Percentiles rank a stretch among this genome's conserved stretches.
These are phyloP conservation scores for Gracilaria gracilis DNA, from an alignment of 23 red algal species.

Conservation along the genomic window DNA sequence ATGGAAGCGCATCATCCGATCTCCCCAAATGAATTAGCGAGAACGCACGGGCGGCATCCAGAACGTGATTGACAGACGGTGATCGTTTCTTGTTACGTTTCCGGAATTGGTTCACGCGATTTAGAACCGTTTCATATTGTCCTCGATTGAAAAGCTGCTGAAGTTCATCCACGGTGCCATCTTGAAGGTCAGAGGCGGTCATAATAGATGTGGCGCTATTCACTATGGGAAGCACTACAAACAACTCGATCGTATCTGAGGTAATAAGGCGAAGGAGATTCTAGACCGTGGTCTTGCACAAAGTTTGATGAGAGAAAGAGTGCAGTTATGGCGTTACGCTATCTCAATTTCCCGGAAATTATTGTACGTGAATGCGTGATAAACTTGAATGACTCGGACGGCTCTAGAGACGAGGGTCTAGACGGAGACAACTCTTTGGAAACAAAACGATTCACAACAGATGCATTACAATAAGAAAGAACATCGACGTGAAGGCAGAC, in stretches of 20 bases:
- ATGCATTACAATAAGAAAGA: neutral
- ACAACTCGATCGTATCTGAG: neutral
- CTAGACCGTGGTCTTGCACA: no score
- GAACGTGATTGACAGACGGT: neutral
- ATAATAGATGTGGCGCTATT: neutral
- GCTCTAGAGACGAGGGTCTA: no score
- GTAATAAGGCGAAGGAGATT: neutral
- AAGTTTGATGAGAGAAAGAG: no score
- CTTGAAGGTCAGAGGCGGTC: slow-evolving; percentile 14
- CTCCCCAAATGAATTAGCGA: slow-evolving; percentile 49
- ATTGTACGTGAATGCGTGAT: no score
- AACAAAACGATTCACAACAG: neutral
- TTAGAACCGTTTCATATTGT: slow-evolving; percentile 45
- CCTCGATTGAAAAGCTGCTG: slow-evolving; percentile 49
- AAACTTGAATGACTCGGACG: no score
- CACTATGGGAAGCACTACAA: neutral
- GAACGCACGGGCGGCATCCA: slow-evolving; percentile 38
- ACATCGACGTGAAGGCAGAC: no score
- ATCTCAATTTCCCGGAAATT: neutral
- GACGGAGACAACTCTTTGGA: neutral
- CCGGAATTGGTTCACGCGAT: slow-evolving; percentile 41
- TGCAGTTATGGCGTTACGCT: no score
- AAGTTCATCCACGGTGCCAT: slow-evolving; percentile 45
- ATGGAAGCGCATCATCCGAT: slow-evolving; percentile 36
- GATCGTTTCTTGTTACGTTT: slow-evolving; percentile 44